Evolutionary conservation across 2,329 filamentous ascomycete species (phyloP), one percentile per base, ranked within the genome.

Genomic region (Epichloe gansuensis): DNA sequence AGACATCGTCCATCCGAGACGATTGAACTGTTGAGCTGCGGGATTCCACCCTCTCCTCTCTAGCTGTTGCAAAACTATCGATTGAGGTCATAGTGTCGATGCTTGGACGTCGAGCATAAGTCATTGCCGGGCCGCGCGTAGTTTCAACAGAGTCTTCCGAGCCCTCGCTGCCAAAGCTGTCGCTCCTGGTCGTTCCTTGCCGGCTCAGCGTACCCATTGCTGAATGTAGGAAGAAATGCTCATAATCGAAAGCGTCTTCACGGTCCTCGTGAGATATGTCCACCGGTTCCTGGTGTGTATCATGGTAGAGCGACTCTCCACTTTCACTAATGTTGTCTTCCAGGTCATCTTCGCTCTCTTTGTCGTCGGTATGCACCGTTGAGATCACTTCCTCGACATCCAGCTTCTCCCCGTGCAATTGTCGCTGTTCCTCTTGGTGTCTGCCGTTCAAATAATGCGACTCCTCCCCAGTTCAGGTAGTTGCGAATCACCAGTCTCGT

Each of bases 191-290:
- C 44, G 54, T 52, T 45, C 59, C 58, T 55, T 60, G 61, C 38
- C 73, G 68, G 58, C 78, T 82, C 62, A 89, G 83, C 2, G 78
- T 89, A 5, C 89, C 90, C 78, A 96, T 84, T 11, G 90, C 89
- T 59, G 88, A 95, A 66, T 96, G 90, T 13, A 96, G 75, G 67
- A 95, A 95, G 70, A 96, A 96, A 64, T 95, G 85, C 66, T 95
- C 88, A 57, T 97, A 97, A 66, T 97, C 91, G 62, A 97, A 97
- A 1, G 91, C 91, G 67, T 97, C 91, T 59, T 91, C 84, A 21
- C 91, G 86, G 66, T 96, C 90, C 69, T 97, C 91, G 62, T 97
- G 91, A 0, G 89, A 88, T 5, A 86, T 70, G 17, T 55, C 48
- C 5, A n/a, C 45, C 8, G 78, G 76, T 50, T 80, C 75, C 52